Base-by-base conservation (phyloP, 192 early-diverging fungal species). In the Dissophora globulifera region DNA sequence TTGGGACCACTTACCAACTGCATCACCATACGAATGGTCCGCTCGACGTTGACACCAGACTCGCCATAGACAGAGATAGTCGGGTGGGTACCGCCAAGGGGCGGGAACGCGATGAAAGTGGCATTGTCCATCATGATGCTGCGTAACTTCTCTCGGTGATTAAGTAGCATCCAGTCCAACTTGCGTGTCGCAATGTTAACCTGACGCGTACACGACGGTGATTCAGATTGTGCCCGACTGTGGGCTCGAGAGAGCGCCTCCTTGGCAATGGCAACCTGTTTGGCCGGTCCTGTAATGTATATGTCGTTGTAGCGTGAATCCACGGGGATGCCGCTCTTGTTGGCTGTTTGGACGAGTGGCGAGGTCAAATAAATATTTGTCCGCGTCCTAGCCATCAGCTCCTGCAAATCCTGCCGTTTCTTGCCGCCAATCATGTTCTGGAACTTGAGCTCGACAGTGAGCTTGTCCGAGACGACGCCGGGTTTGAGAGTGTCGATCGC, bases 101-200 rank as follows among this genome's bases (percentile, higher is more conserved):
- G 60, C 6, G 93, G 91, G 32, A 92, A 81, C n/a, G 69, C 55
- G 50, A 87, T 81, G 51, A 82, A 87, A 8, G 85, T 79, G 12
- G 85, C 92, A 82, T 95, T 95, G 63, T 95, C 91, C 32, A 78
- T 69, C 90, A 93, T 92, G 58, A 95, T 91, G 60, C 85, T 80
- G 17, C 78, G 67, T 10, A 95, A 59, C 38, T 87, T 78, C 50
- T 90, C 86, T 32, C 84, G 86, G 31, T 87, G 70, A 58, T 87
- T 83, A 15, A 86, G 79, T 25, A 90, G 69, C 68, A 95, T 82
- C 92, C 92, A 95, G 64, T 95, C 93, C 63, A 93, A 63, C 60
- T 95, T 95, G 27, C 91, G 84, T 10, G 89, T 63, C 2, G 74
- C 58, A 58, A 74, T 62, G 50, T 74, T 63, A 27, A 83, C 69